Conservation (phyloP, 352 stramenopile genomes). For the Blastocystis sp. region DNA sequence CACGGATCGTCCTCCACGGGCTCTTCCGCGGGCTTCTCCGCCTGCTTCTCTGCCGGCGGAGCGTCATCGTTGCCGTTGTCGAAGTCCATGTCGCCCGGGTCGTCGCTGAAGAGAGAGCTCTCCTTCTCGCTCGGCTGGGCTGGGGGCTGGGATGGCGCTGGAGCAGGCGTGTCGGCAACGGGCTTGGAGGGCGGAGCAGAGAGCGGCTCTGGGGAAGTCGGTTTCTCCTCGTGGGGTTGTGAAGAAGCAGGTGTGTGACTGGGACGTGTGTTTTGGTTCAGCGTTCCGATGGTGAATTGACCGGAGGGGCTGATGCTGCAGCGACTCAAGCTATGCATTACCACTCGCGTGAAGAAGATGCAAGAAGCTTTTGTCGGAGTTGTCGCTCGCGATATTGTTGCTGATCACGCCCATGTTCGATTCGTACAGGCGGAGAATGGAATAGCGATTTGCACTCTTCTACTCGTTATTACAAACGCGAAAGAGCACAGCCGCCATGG, state of each 20-base stretch:
- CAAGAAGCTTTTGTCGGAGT: slow-evolving; percentile 49
- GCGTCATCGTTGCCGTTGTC: not conserved
- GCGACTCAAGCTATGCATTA: slow-evolving; percentile 22
- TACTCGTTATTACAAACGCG: not conserved
- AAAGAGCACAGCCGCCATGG: not conserved
- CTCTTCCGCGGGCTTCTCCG: not conserved
- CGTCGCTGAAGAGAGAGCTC: not conserved
- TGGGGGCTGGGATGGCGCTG: not conserved
- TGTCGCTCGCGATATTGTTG: slow-evolving; percentile 41
- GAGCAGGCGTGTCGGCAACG: not conserved
- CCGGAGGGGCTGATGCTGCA: slow-evolving; percentile 51
- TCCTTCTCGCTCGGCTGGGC: not conserved
- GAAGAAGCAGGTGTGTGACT: not conserved
- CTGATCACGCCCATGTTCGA: slow-evolving; percentile 49
- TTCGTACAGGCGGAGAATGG: slow-evolving; percentile 40
- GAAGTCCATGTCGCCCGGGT: not conserved
- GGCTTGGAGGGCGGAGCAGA: not conserved
- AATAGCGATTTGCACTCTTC: slow-evolving; percentile 38
- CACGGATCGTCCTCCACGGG: not conserved
- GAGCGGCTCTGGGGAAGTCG: not conserved
- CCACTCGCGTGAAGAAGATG: not conserved
- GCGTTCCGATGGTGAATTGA: slow-evolving; percentile 46
- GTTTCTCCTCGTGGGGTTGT: too few species aligned
- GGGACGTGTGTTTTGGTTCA: not conserved
- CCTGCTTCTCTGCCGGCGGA: not conserved